phyloP scores from a whole-genome alignment of 345 rosid genomes.

The Populus euphratica region DNA sequence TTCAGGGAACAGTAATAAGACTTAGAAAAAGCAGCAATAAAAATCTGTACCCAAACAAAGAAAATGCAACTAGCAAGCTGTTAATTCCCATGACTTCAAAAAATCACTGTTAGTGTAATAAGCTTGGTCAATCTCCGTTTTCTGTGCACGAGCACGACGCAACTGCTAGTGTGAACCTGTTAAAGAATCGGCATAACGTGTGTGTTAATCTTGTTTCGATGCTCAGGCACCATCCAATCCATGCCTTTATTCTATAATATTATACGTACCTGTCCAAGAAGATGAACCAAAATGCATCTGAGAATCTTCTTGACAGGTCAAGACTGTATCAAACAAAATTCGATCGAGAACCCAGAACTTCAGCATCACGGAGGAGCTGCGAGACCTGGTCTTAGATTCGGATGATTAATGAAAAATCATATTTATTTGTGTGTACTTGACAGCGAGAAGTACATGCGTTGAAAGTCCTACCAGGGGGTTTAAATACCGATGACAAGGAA shows the following conservation, averaged over 20 bases:
- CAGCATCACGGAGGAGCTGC: constrained; percentile 5
- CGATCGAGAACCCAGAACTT: not conserved
- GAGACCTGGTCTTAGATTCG: not conserved
- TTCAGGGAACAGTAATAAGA: not conserved
- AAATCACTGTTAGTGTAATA: not conserved
- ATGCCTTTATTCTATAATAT: not conserved
- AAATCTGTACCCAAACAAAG: not conserved
- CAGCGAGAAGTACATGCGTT: constrained; percentile 10
- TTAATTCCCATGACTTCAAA: not conserved
- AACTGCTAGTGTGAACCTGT: not conserved
- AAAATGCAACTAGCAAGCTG: not conserved
- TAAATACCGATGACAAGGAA: constrained; percentile 21
- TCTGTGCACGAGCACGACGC: not conserved
- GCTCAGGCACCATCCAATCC: not conserved
- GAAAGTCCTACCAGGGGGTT: constrained; percentile 6
- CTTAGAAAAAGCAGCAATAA: not conserved
- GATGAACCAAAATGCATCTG: constrained; percentile 5
- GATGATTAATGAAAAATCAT: constrained; percentile 4
- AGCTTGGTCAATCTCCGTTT: not conserved
- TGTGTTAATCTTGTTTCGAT: not conserved
- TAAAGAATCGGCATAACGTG: not conserved
- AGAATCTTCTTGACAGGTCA: not conserved
- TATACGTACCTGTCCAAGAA: constrained; percentile 26
- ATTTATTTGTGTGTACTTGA: constrained; percentile 3
- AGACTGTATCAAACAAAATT: not conserved